Evolutionary conservation across 306 rosid genomes (phyloP).

Genomic region (Sicyos baderoa): DNA sequence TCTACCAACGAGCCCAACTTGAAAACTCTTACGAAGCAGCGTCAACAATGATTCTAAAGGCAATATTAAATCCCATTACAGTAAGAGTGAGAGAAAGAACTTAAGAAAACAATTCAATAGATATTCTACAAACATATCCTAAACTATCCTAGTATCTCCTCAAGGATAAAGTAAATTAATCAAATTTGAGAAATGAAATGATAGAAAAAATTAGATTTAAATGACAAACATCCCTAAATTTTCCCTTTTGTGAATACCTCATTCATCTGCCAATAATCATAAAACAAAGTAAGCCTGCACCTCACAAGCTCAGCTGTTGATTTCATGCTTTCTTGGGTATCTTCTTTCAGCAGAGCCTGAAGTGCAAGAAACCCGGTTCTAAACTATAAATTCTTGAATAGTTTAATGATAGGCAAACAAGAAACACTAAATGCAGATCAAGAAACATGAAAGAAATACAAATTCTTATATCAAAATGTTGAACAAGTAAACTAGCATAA

Average conservation of each 20-base stretch:
- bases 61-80: not conserved
- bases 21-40: not conserved
- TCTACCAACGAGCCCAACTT: not conserved
- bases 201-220: slow-evolving; percentile 3
- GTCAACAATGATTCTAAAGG: not conserved
- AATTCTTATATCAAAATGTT: slow-evolving; percentile 13
- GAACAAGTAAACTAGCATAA: slow-evolving; percentile 16
- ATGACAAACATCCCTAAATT: slow-evolving; percentile 21
- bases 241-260: slow-evolving; percentile 53
- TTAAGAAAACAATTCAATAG: not conserved
- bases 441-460: not conserved
- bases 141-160: not conserved
- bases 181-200: not conserved
- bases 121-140: not conserved
- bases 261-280: slow-evolving; percentile 84
- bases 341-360: slow-evolving; percentile 58
- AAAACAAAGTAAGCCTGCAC: slow-evolving; percentile 80
- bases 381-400: too few relatives aligned
- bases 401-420: too few relatives aligned
- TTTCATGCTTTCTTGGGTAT: slow-evolving; percentile 26
- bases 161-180: not conserved
- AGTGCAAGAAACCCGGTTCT: not conserved
- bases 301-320: slow-evolving; percentile 64
- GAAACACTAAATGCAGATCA: not conserved
- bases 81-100: not conserved